Evolutionary conservation across 2,329 filamentous ascomycete genomes (phyloP), one percentile per base, ranked within the genome.

Genomic region (Beauveria medogensis): DNA sequence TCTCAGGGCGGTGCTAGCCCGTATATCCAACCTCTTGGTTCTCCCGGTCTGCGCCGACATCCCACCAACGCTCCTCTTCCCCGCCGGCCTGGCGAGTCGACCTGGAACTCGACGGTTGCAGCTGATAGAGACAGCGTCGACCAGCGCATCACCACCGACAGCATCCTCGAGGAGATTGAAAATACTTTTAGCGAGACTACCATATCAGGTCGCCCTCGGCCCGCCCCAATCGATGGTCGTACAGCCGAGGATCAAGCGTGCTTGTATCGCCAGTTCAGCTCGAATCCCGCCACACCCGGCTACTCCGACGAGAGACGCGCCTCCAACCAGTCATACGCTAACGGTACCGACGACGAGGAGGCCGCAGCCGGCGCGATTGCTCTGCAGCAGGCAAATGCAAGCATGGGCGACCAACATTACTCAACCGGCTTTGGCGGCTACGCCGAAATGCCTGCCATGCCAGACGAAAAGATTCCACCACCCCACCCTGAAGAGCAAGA

Each of bases 341-440:
- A 62, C 40, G 52, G 41, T 22, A 34, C 44, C 43, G 81, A 80
- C 14, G 89, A 93, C 59, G 91, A 95, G 55, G 93, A 97, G 72
- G 93, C 89, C 22, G 87, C 89, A 44, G 91, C 91, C 63, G 93
- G 94, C 18, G 77, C 95, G 56, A 83, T 90, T 70, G 92, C 92
- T 65, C 85, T 97, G 82, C 86, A 86, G 62, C 85, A 92, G 75
- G 92, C 91, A 5, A 54, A 59, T 16, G 48, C 57, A n/a, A 91
- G 96, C 63, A 84, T 91, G 71, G 90, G 95, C 63, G 85, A 86
- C 55, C 84, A 85, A 55, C 80, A 73, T 12, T 76, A 76, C 52
- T 70, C 72, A 47, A 66, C 67, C 41, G 68, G 64, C 8, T 74
- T 74, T 53, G 67, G 65, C 43, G 68, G 65, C 44, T 72, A 70